Base-by-base conservation (phyloP, 805 yeast genomes). In the Blastobotrys mokoenaii region DNA sequence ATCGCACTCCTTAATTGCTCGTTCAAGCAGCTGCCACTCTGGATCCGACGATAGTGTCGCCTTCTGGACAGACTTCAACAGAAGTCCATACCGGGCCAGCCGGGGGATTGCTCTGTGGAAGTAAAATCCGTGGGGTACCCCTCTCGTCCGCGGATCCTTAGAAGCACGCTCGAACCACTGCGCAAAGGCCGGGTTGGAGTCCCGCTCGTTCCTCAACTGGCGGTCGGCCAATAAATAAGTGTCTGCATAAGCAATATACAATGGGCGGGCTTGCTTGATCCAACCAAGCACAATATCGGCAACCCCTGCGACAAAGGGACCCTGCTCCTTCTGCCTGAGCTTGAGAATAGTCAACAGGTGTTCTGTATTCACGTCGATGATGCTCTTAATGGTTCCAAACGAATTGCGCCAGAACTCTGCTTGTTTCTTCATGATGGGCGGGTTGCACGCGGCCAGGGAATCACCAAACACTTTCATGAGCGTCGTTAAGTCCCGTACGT, bases 201-300 rank as follows among this genome's bases (percentile, higher is more conserved):
- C 50, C 51, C 55, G 49, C 55, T 65, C 67, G 58, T 67, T 46
- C 68, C 82, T 61, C 69, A 72, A 14, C 60, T 70, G 49, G 73
- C 72, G 46, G 16, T 62, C 66, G 0, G 67, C 57, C 44, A 57
- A 51, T 17, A 61, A 50, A 40, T 64, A 62, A 22, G 55, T 58
- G n/a, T 56, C 74, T 33, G 86, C 82, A 54, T 84, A 84, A 33
- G 66, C 67, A 16, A 79, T 51, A 43, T 83, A 79, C 0, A 79
- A 69, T 1, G 66, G 66, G 17, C 70, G 65, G 0, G 85, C 87
- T 16, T 67, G 70, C 25, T 66, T 65, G 1, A 80, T 69, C 95
- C 95, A 86, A 15, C 72, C 71, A 27, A 70, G 60, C 50, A 83
- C 76, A 9, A 84, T 69, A 40, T 77, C 78, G 2, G 83, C 84